phyloP scores from a whole-genome alignment of 768 basidiomycete genomes.

The Tylopilus sp. region DNA sequence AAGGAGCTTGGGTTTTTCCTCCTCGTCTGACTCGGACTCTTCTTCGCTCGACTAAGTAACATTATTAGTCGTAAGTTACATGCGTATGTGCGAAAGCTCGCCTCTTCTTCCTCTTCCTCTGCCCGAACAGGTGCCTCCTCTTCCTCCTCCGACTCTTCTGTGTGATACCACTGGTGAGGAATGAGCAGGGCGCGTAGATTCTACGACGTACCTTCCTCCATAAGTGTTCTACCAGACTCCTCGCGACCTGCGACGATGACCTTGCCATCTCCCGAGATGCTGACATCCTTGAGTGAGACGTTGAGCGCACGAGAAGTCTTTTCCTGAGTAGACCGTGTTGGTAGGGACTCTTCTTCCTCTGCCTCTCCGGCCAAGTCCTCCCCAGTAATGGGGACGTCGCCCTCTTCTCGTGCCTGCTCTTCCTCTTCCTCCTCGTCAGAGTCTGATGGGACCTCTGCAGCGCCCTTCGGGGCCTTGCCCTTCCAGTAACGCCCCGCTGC shows the following conservation, averaged over 20 bases:
- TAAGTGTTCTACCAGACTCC: slow-evolving; percentile 71
- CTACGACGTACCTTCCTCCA: slow-evolving; percentile 47
- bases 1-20: slow-evolving; percentile 66
- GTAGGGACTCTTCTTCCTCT: slow-evolving; percentile 45
- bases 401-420: slow-evolving; percentile 40
- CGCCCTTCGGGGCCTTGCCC: slow-evolving; percentile 83
- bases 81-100: slow-evolving; percentile 24
- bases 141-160: slow-evolving; percentile 32
- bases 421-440: slow-evolving; percentile 62
- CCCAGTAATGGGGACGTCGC: slow-evolving; percentile 58
- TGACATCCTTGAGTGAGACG: slow-evolving; percentile 74
- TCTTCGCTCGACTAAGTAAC: slow-evolving; percentile 78
- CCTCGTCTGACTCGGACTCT: slow-evolving; percentile 72
- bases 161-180: slow-evolving; percentile 2
- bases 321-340: slow-evolving; percentile 33
- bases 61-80: slow-evolving; percentile 15
- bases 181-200: slow-evolving; percentile 14
- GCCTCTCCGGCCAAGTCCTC: slow-evolving; percentile 48
- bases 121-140: slow-evolving; percentile 46
- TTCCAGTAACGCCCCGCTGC: slow-evolving; percentile 89
- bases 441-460: slow-evolving; percentile 55
- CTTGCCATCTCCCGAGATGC: slow-evolving; percentile 74
- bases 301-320: slow-evolving; percentile 57
- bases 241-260: slow-evolving; percentile 77
- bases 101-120: slow-evolving; percentile 36